These are phyloP conservation scores for Hyphopichia homilentoma DNA, from an alignment of 805 yeast species.

Conservation along the genomic window DNA sequence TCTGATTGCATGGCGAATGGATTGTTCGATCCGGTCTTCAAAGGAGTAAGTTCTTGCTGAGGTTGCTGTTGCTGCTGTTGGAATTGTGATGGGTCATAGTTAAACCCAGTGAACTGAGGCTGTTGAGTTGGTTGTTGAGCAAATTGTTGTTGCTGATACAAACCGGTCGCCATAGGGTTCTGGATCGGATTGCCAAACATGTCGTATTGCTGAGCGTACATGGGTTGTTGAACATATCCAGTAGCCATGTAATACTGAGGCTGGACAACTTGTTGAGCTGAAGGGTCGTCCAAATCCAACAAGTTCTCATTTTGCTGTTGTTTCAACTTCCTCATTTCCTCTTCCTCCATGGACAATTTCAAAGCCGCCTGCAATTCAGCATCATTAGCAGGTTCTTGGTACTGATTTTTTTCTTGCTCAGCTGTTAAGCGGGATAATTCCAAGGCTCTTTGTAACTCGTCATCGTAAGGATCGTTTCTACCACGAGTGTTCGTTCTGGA, in stretches of 20 bases:
- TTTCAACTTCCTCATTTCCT: conserved; percentile 54
- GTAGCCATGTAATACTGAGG: conserved; percentile 25
- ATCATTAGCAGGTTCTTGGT: conserved; percentile 37
- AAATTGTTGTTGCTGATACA: conserved; percentile 34
- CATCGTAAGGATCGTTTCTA: conserved; percentile 51
- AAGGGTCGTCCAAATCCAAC: conserved; percentile 49
- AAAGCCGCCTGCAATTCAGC: conserved; percentile 68
- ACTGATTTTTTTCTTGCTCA: conserved; percentile 61
- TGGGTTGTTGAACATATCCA: conserved; percentile 20
- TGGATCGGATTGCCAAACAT: conserved; percentile 68
- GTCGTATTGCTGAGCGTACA: conserved; percentile 43
- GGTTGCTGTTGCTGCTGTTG: conserved; percentile 26
- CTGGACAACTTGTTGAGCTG: conserved; percentile 18
- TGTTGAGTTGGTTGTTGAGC: conserved; percentile 27
- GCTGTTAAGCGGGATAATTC: conserved; percentile 80
- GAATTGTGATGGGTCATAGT: conserved; percentile 17
- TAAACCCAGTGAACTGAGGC: conserved; percentile 30
- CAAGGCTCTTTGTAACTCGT: conserved; percentile 73
- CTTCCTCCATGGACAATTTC: conserved; percentile 72
- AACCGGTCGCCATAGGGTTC: conserved; percentile 51
- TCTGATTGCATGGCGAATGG: conserved; percentile 58
- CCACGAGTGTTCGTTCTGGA: conserved; percentile 16
- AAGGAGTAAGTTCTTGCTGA: conserved; percentile 44
- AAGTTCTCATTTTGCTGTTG: conserved; percentile 44
- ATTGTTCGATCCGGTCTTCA: conserved; percentile 70